A percentile compares a stretch with the other conserved stretches of the same genome.
Evolutionary conservation across 345 rosid genomes (phyloP).

Genomic region (Ceriops decandra): DNA sequence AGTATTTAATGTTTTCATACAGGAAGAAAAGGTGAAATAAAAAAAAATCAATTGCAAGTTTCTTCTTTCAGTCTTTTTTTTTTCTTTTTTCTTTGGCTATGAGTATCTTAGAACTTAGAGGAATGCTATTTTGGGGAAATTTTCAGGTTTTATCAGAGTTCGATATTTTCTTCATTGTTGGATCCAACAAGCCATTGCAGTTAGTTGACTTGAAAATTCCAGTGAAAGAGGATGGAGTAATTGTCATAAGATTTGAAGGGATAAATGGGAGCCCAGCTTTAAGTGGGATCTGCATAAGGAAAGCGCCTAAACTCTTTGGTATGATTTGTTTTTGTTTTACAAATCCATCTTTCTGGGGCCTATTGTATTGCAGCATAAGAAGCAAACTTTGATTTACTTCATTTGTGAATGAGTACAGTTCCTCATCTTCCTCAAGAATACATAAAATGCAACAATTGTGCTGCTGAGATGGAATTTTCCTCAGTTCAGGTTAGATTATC

Average conservation of each 20-base stretch:
- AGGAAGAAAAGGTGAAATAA: slow-evolving; percentile 59
- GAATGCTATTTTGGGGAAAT: background rate
- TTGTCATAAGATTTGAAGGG: slow-evolving; percentile 68
- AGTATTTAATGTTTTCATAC: slow-evolving; percentile 75
- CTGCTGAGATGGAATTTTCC: slow-evolving; percentile 67
- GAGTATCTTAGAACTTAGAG: slow-evolving; percentile 8
- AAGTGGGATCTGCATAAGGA: slow-evolving; percentile 79
- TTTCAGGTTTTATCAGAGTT: slow-evolving; percentile 72
- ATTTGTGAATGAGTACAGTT: slow-evolving; percentile 39
- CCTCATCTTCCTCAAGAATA: slow-evolving; percentile 44
- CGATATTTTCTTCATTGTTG: slow-evolving; percentile 78
- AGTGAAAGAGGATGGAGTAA: slow-evolving; percentile 60
- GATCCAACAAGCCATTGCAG: slow-evolving; percentile 75
- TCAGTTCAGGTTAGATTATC: slow-evolving; percentile 53
- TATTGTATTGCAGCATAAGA: slow-evolving; percentile 12
- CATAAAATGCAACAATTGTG: slow-evolving; percentile 70
- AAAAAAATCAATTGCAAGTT: background rate
- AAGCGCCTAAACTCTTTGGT: slow-evolving; percentile 58
- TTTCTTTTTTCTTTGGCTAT: background rate
- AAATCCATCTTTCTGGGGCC: background rate
- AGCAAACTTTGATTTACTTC: slow-evolving; percentile 9
- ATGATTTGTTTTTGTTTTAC: slow-evolving; percentile 7
- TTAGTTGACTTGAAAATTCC: slow-evolving; percentile 62
- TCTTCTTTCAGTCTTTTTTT: background rate
- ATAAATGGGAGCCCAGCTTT: slow-evolving; percentile 72